Conservation (phyloP, 768 basidiomycete genomes). For the Lactifluus volemus region DNA sequence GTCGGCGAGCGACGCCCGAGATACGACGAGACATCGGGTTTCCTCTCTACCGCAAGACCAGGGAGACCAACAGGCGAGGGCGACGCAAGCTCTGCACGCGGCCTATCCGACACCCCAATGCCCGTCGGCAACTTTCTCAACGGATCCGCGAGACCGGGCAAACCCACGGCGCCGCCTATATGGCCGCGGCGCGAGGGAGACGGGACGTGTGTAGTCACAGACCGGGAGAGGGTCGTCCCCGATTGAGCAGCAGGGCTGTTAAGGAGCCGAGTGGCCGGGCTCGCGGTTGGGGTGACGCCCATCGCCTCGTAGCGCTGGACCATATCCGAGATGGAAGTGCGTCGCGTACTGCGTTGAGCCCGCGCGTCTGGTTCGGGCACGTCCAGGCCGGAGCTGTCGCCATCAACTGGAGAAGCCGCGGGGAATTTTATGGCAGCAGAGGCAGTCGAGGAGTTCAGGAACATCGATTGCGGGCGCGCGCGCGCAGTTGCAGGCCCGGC, state of each 20-base stretch:
- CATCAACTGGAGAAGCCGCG: not conserved
- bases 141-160: constrained; percentile 10
- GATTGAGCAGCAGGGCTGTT: not conserved
- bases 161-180: constrained; percentile 4
- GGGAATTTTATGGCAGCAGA: constrained; percentile 29
- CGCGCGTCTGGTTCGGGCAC: constrained; percentile 40
- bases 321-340: constrained; percentile 81
- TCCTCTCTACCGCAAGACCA: constrained; percentile 14
- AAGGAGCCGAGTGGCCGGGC: constrained; percentile 1
- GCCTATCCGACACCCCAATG: constrained; percentile 21
- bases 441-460: constrained; percentile 48
- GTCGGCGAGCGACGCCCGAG: constrained; percentile 14
- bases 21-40: not conserved
- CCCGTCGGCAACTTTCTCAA: constrained; percentile 14
- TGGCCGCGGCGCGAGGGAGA: constrained; percentile 9
- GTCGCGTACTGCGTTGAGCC: constrained; percentile 37
- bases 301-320: constrained; percentile 77
- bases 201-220: not conserved
- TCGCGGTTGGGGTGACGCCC: constrained; percentile 21
- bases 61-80: constrained; percentile 19
- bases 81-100: constrained; percentile 20
- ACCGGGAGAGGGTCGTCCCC: not conserved
- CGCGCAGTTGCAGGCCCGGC: not conserved
- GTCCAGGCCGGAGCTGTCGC: constrained; percentile 25
- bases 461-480: constrained; percentile 73